phyloP scores from a whole-genome alignment of 148 eudicot genomes.

The Chenopodium formosanum region DNA sequence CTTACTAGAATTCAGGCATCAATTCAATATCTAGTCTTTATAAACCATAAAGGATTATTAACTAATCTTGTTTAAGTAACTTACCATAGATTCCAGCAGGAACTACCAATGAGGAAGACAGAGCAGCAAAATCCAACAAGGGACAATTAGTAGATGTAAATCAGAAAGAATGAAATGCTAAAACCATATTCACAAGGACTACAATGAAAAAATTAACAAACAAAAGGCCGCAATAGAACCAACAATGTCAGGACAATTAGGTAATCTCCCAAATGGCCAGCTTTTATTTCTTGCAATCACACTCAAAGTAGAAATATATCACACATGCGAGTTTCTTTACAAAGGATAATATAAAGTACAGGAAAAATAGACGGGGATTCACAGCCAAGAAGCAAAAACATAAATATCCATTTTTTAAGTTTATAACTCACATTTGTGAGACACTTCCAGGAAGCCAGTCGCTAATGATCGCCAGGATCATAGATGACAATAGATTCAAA shows the following conservation, averaged over 20 bases:
- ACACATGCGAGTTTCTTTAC: not conserved
- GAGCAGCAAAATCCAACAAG: slow-evolving; percentile 21
- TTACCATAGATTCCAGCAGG: slow-evolving; percentile 99
- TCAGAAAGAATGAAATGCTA: not conserved
- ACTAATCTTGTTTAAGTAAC: slow-evolving; percentile 26
- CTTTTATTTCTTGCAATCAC: not conserved
- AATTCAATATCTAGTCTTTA: slow-evolving; percentile 3
- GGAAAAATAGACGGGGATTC: not conserved
- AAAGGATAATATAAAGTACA: not conserved
- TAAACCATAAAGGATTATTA: not conserved
- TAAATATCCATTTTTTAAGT: not conserved
- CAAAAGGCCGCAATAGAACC: not conserved
- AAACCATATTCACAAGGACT: not conserved
- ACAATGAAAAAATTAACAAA: not conserved
- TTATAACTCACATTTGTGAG: not conserved
- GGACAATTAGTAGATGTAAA: slow-evolving; percentile 23
- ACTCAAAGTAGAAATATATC: not conserved
- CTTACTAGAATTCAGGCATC: not conserved
- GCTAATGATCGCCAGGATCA: not conserved
- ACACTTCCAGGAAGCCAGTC: not conserved
- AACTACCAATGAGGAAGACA: slow-evolving; percentile 44
- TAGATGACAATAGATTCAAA: too few species aligned
- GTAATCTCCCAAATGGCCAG: not conserved
- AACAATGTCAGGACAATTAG: not conserved
- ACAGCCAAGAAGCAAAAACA: not conserved